phyloP scores from a whole-genome alignment of 1,284 basidiomycete genomes.

The Abortiporus biennis region DNA sequence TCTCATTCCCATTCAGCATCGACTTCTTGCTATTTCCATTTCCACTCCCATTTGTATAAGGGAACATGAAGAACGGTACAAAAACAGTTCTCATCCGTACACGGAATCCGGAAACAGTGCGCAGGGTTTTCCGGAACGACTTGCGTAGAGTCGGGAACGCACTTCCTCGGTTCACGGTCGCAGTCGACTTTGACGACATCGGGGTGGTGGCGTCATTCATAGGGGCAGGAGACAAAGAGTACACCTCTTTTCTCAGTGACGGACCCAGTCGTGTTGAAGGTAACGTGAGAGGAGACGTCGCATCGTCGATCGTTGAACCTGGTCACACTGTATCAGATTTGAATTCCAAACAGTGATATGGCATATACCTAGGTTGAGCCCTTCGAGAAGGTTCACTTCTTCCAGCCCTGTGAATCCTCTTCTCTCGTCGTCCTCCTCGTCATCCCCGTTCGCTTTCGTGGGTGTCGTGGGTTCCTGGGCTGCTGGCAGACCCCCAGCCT shows the following conservation, averaged over 20 bases:
- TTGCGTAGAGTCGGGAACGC: constrained; percentile 64
- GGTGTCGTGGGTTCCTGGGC: constrained; percentile 15
- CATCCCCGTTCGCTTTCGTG: constrained; percentile 10
- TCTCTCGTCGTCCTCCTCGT: constrained; percentile 27
- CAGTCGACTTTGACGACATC: constrained; percentile 36
- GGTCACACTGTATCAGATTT: too few species aligned
- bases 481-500: constrained; percentile 26
- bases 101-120: constrained; percentile 73
- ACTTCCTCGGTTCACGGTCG: constrained; percentile 14
- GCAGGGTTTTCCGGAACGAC: constrained; percentile 76
- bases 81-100: constrained; percentile 88
- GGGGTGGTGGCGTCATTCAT: constrained; percentile 34
- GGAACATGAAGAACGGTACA: constrained; percentile 64
- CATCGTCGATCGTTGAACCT: too few species aligned
- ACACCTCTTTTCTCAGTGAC: constrained; percentile 53
- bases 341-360: too few species aligned
- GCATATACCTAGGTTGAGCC: constrained; percentile 35
- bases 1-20: background rate
- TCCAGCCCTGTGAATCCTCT: constrained; percentile 47
- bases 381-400: constrained; percentile 77
- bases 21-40: constrained; percentile 10
- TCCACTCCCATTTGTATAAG: too few species aligned
- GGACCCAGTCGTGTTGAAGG: constrained; percentile 64
- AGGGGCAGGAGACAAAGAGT: constrained; percentile 48
- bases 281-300: too few species aligned